Base-by-base conservation (phyloP, 305 asterid genomes). In the Lippia alba region DNA sequence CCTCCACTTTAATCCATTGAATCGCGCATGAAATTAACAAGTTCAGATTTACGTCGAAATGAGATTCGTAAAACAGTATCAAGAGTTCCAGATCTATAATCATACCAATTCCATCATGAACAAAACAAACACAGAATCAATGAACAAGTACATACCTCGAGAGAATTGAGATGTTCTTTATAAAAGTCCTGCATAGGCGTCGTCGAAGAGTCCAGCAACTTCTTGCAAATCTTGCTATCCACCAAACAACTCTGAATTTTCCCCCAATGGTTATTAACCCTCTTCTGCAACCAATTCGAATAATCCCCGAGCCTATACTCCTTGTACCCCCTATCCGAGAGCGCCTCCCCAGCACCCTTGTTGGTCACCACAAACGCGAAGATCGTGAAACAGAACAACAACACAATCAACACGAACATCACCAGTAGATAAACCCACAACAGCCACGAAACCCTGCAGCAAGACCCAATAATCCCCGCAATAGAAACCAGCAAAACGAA, bases 291-390 rank as follows among this genome's bases (percentile, higher is more conserved):
- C 99, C 99, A 94, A 53, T 83, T 84, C 0, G 92, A 85, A 58
- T 94, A 94, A 61, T 94, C 92, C 11, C 97, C 99, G 58, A 94
- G 87, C 79, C 85, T 77, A 44, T 94, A 94, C 82, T 91, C 97
- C 82, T 82, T 89, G 54, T 91, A 91, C 36, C 99, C 99, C 65
- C 33, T 86, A 0, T 56, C 86, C 8, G 95, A 68, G 9, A 91
- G 0, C 0, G 57, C 75, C 64, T 87, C 80, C 0, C 99, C 99
- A 20, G 96, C 97, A 7, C 99, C 99, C 61, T 82, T 91, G 32
- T 89, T 94, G 2, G 99, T 94, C 2, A 94, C 99, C 19, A 91
- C 97, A 46, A 94, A 91, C 3, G 96, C 97, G 80, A 94, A 94
- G 34, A 91, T 88, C 4, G 97, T 92, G 87, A 91, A 89, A 78